phyloP scores from a whole-genome alignment of 345 rosid genomes.

The Pistacia integerrima region DNA sequence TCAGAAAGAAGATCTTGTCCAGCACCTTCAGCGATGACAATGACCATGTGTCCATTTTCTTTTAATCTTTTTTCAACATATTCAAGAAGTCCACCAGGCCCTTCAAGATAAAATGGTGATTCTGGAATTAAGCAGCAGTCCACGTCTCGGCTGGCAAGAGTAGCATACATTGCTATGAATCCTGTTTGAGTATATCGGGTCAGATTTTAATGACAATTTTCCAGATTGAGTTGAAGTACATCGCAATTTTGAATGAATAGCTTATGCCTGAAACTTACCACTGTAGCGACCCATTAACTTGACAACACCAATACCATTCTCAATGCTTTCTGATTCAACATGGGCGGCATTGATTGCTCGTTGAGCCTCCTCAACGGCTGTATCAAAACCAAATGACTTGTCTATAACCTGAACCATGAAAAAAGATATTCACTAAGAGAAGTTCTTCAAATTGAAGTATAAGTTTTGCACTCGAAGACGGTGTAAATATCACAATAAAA shows the following conservation, averaged over 20 bases:
- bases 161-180: conserved; percentile 68
- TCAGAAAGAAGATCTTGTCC: conserved; percentile 61
- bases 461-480: background rate
- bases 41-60: conserved; percentile 64
- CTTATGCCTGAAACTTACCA: conserved; percentile 34
- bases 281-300: conserved; percentile 67
- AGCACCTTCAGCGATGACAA: conserved; percentile 70
- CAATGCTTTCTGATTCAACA: conserved; percentile 60
- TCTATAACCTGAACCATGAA: conserved; percentile 57
- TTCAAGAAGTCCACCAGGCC: conserved; percentile 59
- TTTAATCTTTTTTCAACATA: conserved; percentile 45
- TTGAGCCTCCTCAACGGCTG: conserved; percentile 72
- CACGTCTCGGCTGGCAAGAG: conserved; percentile 64
- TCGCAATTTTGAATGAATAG: background rate
- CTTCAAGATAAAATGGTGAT: conserved; percentile 70
- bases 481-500: background rate
- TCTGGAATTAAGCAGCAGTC: conserved; percentile 71
- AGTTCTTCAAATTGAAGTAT: background rate
- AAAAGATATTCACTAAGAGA: background rate
- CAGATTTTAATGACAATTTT: background rate
- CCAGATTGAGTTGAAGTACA: background rate
- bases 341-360: conserved; percentile 69
- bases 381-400: conserved; percentile 68
- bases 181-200: conserved; percentile 31
- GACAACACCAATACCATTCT: conserved; percentile 67